Base-by-base conservation (phyloP, 23 red algal genomes). In the Gracilaria gracilis region DNA sequence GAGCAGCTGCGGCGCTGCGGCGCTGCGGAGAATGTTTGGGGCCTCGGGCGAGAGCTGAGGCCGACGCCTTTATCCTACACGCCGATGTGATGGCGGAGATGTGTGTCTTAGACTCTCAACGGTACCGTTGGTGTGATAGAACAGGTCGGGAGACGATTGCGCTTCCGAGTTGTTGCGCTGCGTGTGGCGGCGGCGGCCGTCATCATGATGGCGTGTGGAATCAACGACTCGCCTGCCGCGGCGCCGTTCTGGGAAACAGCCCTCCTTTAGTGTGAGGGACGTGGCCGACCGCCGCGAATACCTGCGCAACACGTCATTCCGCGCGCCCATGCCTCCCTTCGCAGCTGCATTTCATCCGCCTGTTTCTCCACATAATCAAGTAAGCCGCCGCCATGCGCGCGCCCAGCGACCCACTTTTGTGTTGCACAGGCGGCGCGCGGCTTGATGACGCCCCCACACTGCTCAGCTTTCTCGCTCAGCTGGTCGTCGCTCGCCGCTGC, bases 281-380 rank as follows among this genome's bases (percentile, higher is more conserved):
- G 32, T 69, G 31, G 38, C 27, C 15, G 24, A 0, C 21, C 64
- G 20, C 12, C 9, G 27, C 64, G 64, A 69, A 36, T 69, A 20
- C 64, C 11, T 31, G 28, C 28, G 38, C 32, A 69, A 69, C 64
- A 69, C 64, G 64, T 69, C 64, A 69, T 20, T 31, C 4, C 64
- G 33, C 64, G 0, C 16, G 0, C 28, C 2, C 15, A 36, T 37
- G 25, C 9, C 61, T 7, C 61, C 24, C 23, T 33, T 32, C 61
- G 9, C 23, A 20, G 23, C 28, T 27, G 25, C 55, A 4, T 65
- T 4, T 65, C 24, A 27, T 32, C 28, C 28, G 2, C 61, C 2
- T 33, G 5, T 27, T 65, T 31, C 23, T 9, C 32, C 64, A 69
- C 64, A 69, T 69, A 36, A 69, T 69, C 64, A 69, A 69, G 37